phyloP scores from a whole-genome alignment of 306 rosid genomes.

The Ziziphus jujuba region DNA sequence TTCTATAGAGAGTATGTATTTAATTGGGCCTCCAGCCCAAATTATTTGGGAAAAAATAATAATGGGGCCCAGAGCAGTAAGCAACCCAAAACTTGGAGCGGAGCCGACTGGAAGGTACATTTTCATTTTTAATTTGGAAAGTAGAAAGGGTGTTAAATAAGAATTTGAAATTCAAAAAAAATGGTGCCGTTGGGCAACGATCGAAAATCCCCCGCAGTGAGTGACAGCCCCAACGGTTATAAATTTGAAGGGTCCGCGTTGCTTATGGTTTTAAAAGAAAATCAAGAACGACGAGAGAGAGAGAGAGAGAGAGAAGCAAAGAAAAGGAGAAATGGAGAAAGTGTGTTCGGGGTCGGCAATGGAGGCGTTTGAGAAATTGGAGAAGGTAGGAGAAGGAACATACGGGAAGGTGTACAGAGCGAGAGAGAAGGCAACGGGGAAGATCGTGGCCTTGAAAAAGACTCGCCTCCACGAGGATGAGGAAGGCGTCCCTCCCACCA shows the following conservation, averaged over 20 bases:
- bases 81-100: too few relatives aligned
- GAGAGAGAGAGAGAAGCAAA: constrained; percentile 12
- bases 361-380: constrained; percentile 86
- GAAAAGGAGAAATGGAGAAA: constrained; percentile 37
- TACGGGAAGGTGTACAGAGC: constrained; percentile 93
- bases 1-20: too few relatives aligned
- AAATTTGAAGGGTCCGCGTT: background rate
- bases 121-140: background rate
- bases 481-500: constrained; percentile 97
- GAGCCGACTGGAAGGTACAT: too few relatives aligned
- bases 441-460: constrained; percentile 90
- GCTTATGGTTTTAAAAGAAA: background rate
- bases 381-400: constrained; percentile 94
- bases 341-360: constrained; percentile 45
- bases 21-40: too few relatives aligned
- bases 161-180: constrained; percentile 54
- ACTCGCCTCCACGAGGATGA: constrained; percentile 97
- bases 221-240: background rate
- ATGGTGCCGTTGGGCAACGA: constrained; percentile 42
- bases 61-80: too few relatives aligned
- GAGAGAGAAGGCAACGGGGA: constrained; percentile 75
- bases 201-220: constrained; percentile 5
- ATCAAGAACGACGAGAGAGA: background rate
- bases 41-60: too few relatives aligned
- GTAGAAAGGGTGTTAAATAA: background rate